Base-by-base conservation (phyloP, 768 basidiomycete species). In the Nevesoporus exiguus region DNA sequence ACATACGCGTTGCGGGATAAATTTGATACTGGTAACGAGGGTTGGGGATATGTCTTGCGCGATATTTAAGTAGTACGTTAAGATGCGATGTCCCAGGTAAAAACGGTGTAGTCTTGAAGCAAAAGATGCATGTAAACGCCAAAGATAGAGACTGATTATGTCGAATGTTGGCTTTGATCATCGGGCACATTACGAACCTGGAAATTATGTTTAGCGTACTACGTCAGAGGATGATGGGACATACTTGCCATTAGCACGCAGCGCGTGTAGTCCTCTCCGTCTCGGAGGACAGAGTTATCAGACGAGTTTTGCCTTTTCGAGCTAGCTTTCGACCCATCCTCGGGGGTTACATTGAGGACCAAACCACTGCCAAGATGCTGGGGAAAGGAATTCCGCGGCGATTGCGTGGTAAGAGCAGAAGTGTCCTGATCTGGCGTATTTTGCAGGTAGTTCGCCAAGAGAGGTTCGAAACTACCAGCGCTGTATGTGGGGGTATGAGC, bases 161-260 rank as follows among this genome's bases (percentile, higher is more conserved):
- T 42, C 8, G 69, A 70, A 47, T 61, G 63, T 56, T 69, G 65
- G 50, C 76, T 78, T 47, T 68, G 67, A 51, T 63, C 63, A 61
- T 80, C 80, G 49, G 80, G 77, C 21, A 82, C 52, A 63, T 84
- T 84, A 47, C 82, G 80, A 64, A 84, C 80, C 81, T 83, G 56
- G 49, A 50, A 48, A 40, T 29, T n/a, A 24, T 43, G 33, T 43
- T 67, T 21, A 69, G 49, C n/a, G 15, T 44, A 49, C 17, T n/a
- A 31, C 10, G 14, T 36, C 11, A 25, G 30, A 54, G 5, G n/a
- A 25, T 17, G 29, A 44, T 21, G 44, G 55, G 27, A 5, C 8
- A 42, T 19, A 70, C 78, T 61, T 67, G 78, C 84, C 56, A 73
- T 81, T 56, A 85, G 75, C 24, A 84, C 80, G 47, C 74, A 76